Evolutionary conservation across 768 basidiomycete species (phyloP).

Genomic region (Hericium rajendrae): DNA sequence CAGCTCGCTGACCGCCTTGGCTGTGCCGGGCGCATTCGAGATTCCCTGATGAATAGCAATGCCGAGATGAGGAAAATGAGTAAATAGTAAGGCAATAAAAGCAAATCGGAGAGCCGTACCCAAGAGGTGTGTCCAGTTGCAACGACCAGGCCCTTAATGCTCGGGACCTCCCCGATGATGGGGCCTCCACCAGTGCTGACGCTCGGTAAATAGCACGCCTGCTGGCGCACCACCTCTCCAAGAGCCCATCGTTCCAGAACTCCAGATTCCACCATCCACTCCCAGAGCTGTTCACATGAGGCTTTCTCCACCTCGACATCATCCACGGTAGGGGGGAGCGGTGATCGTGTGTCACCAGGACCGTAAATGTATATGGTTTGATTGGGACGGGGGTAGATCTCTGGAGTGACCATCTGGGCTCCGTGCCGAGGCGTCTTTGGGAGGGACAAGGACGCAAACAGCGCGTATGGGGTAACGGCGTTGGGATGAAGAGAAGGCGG

Average conservation of each 20-base stretch:
- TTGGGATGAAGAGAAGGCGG: constrained; percentile 30
- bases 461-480: constrained; percentile 60
- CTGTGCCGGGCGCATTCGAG: constrained; percentile 80
- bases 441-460: constrained; percentile 70
- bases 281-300: constrained; percentile 47
- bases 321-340: constrained; percentile 62
- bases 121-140: constrained; percentile 77
- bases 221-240: constrained; percentile 39
- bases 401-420: constrained; percentile 34
- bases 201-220: constrained; percentile 75
- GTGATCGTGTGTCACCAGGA: constrained; percentile 54
- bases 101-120: constrained; percentile 32
- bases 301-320: constrained; percentile 49
- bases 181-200: constrained; percentile 53
- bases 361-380: constrained; percentile 74
- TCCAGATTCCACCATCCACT: constrained; percentile 46
- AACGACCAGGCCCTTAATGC: constrained; percentile 53
- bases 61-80: neutral
- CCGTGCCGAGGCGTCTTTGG: constrained; percentile 12
- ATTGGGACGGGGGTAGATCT: constrained; percentile 65
- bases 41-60: constrained; percentile 42
- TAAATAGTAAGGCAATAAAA: neutral
- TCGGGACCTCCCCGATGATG: constrained; percentile 54
- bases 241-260: constrained; percentile 35
- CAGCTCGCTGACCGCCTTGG: constrained; percentile 58